phyloP scores from a whole-genome alignment of 1,139 yeast species.

The Suhomyces wounanorum region DNA sequence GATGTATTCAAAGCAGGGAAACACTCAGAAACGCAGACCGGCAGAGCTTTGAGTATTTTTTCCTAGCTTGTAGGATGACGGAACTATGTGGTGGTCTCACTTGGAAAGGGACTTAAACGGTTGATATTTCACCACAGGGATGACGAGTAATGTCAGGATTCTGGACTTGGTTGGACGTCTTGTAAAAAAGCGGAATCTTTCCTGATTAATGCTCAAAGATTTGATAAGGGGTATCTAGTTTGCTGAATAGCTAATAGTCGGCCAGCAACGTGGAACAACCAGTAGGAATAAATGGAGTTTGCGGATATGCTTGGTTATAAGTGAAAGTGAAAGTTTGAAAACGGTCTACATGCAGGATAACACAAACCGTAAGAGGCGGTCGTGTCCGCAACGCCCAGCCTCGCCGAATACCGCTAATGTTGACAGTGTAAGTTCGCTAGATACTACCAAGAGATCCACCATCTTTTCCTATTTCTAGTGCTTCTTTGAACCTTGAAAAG shows the following conservation, averaged over 20 bases:
- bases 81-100: background rate
- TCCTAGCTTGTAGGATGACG: background rate
- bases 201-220: background rate
- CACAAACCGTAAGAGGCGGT: background rate
- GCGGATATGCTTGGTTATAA: background rate
- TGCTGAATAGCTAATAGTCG: background rate
- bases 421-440: background rate
- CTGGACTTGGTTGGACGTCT: background rate
- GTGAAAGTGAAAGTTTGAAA: background rate
- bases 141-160: background rate
- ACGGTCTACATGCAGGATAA: background rate
- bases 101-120: background rate
- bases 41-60: background rate
- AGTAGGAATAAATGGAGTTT: background rate
- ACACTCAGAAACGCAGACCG: background rate
- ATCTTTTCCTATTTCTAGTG: background rate
- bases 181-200: background rate
- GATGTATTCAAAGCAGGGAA: background rate
- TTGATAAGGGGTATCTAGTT: background rate
- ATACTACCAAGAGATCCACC: background rate
- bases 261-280: background rate
- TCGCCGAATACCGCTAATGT: conserved; percentile 1
- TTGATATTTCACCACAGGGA: background rate
- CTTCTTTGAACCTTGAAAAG: background rate
- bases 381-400: background rate